Evolutionary conservation across 345 rosid species (phyloP), one percentile per base, ranked within the genome.

Genomic region (Moringa oleifera): DNA sequence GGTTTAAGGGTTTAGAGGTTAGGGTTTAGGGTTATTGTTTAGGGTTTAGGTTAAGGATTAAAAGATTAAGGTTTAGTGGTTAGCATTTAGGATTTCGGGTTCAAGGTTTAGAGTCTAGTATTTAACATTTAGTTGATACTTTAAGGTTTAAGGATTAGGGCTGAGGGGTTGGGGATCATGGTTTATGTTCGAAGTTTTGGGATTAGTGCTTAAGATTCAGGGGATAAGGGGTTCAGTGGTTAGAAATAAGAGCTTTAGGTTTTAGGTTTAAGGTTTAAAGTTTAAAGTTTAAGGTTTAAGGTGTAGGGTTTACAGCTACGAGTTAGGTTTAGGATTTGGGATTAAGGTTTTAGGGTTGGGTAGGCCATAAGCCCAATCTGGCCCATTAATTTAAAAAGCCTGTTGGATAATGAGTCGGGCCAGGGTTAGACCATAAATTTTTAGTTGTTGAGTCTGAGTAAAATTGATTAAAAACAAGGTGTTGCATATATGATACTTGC

Each of bases 1-100:
- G 50, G 62, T n/a, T n/a, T n/a, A n/a, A n/a, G n/a, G n/a, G n/a
- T n/a, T n/a, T n/a, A n/a, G n/a, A n/a, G n/a, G n/a, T n/a, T n/a
- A n/a, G n/a, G n/a, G 62, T 33, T 58, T 58, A 33, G 50, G 62
- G 62, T 37, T 58, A n/a, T n/a, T n/a, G n/a, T n/a, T n/a, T 58
- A 15, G 36, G 62, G 62, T 37, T 58, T 58, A 24, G 33, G 62
- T n/a, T n/a, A n/a, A n/a, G n/a, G n/a, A n/a, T n/a, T n/a, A n/a
- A n/a, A n/a, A n/a, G 62, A n/a, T 58, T 58, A 25, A 20, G 62
- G 62, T 37, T 58, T 58, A 25, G 36, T 50, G 62, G 18, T 58
- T 58, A 25, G 41, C 51, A 51, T 33, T 58, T 58, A 31, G 50
- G 62, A 51, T 33, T 58, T 58, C n/a, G 50, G 62, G 62, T 31